phyloP scores from a whole-genome alignment of 208 protist species.

The Leishmania tarentolae region DNA sequence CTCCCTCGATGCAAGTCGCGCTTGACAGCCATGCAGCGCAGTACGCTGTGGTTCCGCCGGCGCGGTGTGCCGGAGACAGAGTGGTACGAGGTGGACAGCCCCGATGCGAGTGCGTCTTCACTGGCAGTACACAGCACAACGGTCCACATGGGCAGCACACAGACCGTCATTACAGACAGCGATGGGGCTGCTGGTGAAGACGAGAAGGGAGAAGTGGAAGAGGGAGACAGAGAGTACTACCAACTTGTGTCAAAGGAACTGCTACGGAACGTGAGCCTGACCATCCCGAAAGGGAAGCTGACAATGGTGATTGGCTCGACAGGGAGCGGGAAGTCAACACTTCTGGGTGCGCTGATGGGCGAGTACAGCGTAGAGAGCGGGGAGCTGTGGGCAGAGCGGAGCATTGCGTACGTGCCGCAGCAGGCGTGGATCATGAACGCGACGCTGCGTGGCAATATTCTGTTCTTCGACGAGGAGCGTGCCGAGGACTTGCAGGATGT shows the following conservation, averaged over 20 bases:
- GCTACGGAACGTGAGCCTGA: conserved; percentile 46
- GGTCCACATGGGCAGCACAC: not conserved
- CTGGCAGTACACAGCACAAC: too few species aligned
- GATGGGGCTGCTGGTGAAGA: not conserved
- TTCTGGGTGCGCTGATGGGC: conserved; percentile 52
- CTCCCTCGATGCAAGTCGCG: conserved; percentile 31
- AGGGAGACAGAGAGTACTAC: conserved; percentile 22
- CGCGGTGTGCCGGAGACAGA: conserved; percentile 34
- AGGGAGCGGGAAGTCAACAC: conserved; percentile 79
- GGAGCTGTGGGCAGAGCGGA: conserved; percentile 26
- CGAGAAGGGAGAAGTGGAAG: conserved; percentile 8
- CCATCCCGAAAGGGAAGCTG: conserved; percentile 39
- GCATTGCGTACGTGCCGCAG: conserved; percentile 92
- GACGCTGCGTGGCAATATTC: conserved; percentile 91
- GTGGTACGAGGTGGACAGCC: conserved; percentile 20
- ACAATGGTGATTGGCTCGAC: conserved; percentile 68
- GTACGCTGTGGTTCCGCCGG: conserved; percentile 23
- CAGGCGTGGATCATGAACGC: conserved; percentile 93
- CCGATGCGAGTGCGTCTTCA: not conserved
- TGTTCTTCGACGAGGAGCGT: conserved; percentile 84
- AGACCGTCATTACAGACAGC: not conserved
- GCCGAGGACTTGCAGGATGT: conserved; percentile 41
- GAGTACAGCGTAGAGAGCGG: conserved; percentile 45
- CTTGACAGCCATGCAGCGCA: conserved; percentile 12
- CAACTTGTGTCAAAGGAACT: conserved; percentile 45